Percentiles rank a stretch among this genome's conserved stretches.
Evolutionary conservation across 768 basidiomycete genomes (phyloP).

Genomic region (Asterophora lycoperdoides): DNA sequence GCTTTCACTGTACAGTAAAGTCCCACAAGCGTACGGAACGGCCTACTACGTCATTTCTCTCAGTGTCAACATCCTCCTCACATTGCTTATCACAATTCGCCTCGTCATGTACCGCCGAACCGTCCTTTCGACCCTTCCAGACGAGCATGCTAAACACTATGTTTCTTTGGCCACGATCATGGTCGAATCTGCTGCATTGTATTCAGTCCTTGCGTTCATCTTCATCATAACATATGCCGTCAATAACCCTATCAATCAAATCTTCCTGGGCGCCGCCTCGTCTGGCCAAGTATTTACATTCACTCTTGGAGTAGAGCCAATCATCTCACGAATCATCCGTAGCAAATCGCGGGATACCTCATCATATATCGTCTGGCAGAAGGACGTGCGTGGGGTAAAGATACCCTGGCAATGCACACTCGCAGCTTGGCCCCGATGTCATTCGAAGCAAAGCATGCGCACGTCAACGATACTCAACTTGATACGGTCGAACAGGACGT

Average conservation of each 20-base stretch:
- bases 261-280: neutral
- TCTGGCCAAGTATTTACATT: conserved; percentile 23
- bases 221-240: neutral
- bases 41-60: conserved; percentile 29
- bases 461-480: neutral
- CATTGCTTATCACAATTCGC: conserved; percentile 26
- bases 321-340: neutral
- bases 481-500: conserved; percentile 2
- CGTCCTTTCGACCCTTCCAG: conserved; percentile 23
- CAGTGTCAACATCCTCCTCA: conserved; percentile 28
- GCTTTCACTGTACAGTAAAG: conserved; percentile 25
- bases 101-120: conserved; percentile 25
- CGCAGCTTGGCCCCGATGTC: conserved; percentile 14
- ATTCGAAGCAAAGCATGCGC: conserved; percentile 2
- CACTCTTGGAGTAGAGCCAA: neutral
- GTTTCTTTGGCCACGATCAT: neutral
- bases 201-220: neutral
- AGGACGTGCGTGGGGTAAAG: conserved; percentile 39
- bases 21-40: conserved; percentile 24
- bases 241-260: neutral
- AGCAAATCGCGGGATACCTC: conserved; percentile 45
- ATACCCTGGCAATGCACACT: conserved; percentile 21
- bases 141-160: conserved; percentile 17
- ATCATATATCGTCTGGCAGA: conserved; percentile 46
- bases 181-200: neutral